A percentile compares a stretch with the other conserved stretches of the same genome.
phyloP scores from a whole-genome alignment of 2,329 filamentous ascomycete genomes.

The Verticillium isaacii region DNA sequence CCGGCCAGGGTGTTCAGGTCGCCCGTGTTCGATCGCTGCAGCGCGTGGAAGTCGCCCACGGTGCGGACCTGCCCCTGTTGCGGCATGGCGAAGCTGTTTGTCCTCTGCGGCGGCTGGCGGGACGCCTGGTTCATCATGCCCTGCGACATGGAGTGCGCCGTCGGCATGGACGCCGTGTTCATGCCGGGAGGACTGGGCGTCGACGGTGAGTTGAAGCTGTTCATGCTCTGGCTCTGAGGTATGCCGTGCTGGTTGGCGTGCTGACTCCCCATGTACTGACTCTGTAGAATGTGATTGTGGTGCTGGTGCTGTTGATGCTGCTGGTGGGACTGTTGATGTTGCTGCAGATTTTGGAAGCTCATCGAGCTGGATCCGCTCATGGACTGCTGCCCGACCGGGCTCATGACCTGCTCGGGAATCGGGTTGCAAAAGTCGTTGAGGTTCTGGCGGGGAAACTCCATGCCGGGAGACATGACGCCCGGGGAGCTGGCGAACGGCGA shows the following conservation, averaged over 20 bases:
- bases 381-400: conserved; percentile 28
- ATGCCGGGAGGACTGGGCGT: conserved; percentile 9
- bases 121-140: conserved; percentile 17
- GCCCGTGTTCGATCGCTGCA: conserved; percentile 37
- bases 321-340: conserved; percentile 24
- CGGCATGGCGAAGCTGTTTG: conserved; percentile 33
- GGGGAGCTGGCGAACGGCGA: conserved; percentile 50
- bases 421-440: conserved; percentile 40
- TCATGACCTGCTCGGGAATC: conserved; percentile 52
- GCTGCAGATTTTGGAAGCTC: conserved; percentile 13
- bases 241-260: conserved; percentile 23
- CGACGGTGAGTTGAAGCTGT: conserved; percentile 8
- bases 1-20: conserved; percentile 4
- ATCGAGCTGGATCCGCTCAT: conserved; percentile 16
- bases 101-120: conserved; percentile 29
- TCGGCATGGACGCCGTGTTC: conserved; percentile 15
- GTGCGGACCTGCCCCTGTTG: conserved; percentile 34
- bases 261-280: conserved; percentile 22
- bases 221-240: conserved; percentile 15
- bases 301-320: conserved; percentile 17
- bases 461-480: conserved; percentile 45
- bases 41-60: conserved; percentile 43
- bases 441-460: conserved; percentile 40
- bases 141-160: conserved; percentile 21
- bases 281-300: conserved; percentile 24